Evolutionary conservation across 2,329 filamentous ascomycete genomes (phyloP), one percentile per base, ranked within the genome.

Genomic region (Fusarium palustre): DNA sequence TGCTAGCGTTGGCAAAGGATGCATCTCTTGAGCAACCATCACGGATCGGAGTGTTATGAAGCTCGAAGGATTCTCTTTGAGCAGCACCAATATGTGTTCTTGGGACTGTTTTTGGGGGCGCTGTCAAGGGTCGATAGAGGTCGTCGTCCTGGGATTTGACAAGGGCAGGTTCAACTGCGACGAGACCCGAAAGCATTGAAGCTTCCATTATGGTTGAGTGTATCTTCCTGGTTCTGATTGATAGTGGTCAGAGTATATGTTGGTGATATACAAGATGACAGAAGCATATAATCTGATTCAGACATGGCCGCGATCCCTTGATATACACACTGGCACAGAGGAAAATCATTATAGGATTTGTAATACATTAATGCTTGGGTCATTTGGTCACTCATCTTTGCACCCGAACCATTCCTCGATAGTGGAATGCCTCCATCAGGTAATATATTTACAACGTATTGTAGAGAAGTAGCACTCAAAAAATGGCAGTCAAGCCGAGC

Each of bases 51-150:
- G 78, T 48, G 3, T 68, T 59, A 43, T 73, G 69, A 18, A 81
- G 70, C 25, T 79, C 77, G 41, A 79, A 75, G 1, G 74, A 69
- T 10, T 76, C 75, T 9, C 68, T 69, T 34, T 80, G 78, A 7
- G 79, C 78, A 4, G 79, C 79, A 4, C 81, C 79, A 0, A 79
- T 79, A 31, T 81, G 79, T 0, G 77, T 81, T 57, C 81, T 78
- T 1, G 80, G 75, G 4, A 82, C 72, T 28, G 76, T 79, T 57
- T 75, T 80, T 36, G 77, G 76, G 5, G 82, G 81, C 2, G 73
- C 68, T 16, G 72, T 70, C 24, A 75, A 72, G 18, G 70, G 75
- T 39, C 58, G 66, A 54, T 64, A 70, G 20, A 65, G 58, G 36
- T 73, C 71, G 31, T 74, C 64, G 20, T 49, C 60, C 20, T 55